Evolutionary conservation across 805 yeast genomes (phyloP).

Genomic region (Kregervanrija pseudodelftensis): DNA sequence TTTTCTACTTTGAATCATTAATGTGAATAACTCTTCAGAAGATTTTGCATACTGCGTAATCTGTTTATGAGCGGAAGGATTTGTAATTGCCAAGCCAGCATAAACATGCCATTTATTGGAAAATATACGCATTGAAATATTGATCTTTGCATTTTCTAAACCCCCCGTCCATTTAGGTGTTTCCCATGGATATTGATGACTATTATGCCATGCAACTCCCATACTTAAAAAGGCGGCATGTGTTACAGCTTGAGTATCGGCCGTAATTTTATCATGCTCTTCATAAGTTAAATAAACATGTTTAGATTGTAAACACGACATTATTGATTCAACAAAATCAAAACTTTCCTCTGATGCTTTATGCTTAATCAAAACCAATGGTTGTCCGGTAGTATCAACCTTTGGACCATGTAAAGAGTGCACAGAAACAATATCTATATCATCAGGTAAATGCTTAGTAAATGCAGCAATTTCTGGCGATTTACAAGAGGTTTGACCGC

Average conservation of each 20-base stretch:
- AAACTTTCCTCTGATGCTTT: conserved; percentile 50
- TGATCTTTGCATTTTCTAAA: conserved; percentile 90
- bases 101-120: conserved; percentile 97
- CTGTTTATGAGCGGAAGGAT: conserved; percentile 90
- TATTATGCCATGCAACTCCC: conserved; percentile 93
- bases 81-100: conserved; percentile 94
- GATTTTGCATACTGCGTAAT: conserved; percentile 84
- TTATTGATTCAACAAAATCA: conserved; percentile 53
- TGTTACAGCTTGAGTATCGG: conserved; percentile 97
- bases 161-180: conserved; percentile 86
- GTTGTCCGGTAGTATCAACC: conserved; percentile 86
- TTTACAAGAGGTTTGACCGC: conserved; percentile 98
- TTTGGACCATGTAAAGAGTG: conserved; percentile 95
- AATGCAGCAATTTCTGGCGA: conserved; percentile 84
- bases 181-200: conserved; percentile 88
- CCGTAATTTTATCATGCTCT: conserved; percentile 91
- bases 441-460: conserved; percentile 65
- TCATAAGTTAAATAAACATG: conserved; percentile 71
- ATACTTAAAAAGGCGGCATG: conserved; percentile 95
- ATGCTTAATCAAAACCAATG: conserved; percentile 79
- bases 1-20: conserved; percentile 67
- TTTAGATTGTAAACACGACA: conserved; percentile 72
- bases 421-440: conserved; percentile 75
- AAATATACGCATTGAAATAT: conserved; percentile 83
- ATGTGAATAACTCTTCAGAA: conserved; percentile 70